These are phyloP conservation scores for Termitomyces sp. DNA, from an alignment of 768 basidiomycete genomes.

Conservation along the genomic window DNA sequence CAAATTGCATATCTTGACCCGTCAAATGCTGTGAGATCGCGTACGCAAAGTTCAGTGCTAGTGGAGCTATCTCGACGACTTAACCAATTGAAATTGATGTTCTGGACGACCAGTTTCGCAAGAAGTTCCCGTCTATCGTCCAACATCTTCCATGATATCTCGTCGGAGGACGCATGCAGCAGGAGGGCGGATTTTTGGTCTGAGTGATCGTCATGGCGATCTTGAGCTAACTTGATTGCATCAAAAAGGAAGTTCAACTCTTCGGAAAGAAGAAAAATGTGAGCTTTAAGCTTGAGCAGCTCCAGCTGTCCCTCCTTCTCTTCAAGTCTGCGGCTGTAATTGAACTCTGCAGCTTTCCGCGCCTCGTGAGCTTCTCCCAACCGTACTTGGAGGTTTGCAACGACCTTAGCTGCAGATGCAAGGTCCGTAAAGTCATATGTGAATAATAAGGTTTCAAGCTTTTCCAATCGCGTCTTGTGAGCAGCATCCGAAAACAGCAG, in stretches of 20 bases:
- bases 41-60: conserved; percentile 67
- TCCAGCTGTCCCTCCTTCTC: conserved; percentile 46
- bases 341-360: conserved; percentile 32
- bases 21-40: conserved; percentile 82
- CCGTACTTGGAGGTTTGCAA: conserved; percentile 65
- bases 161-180: conserved; percentile 74
- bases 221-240: conserved; percentile 78
- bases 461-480: conserved; percentile 71
- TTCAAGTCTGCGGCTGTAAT: conserved; percentile 30
- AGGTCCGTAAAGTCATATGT: conserved; percentile 86
- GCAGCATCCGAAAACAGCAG: conserved; percentile 87
- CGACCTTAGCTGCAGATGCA: conserved; percentile 60
- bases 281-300: conserved; percentile 62
- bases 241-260: conserved; percentile 84
- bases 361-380: conserved; percentile 61
- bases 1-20: conserved; percentile 77
- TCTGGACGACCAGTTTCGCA: conserved; percentile 79
- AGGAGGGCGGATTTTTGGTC: conserved; percentile 79
- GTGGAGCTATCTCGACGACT: conserved; percentile 86
- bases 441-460: conserved; percentile 76
- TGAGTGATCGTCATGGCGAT: conserved; percentile 56
- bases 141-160: conserved; percentile 91
- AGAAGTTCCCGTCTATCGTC: conserved; percentile 66
- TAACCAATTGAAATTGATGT: conserved; percentile 77
- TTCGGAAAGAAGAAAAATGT: conserved; percentile 66